A percentile compares a stretch with the other conserved stretches of the same genome.
Conservation (phyloP, 116 monocot genomes). For the Posidonia oceanica region DNA sequence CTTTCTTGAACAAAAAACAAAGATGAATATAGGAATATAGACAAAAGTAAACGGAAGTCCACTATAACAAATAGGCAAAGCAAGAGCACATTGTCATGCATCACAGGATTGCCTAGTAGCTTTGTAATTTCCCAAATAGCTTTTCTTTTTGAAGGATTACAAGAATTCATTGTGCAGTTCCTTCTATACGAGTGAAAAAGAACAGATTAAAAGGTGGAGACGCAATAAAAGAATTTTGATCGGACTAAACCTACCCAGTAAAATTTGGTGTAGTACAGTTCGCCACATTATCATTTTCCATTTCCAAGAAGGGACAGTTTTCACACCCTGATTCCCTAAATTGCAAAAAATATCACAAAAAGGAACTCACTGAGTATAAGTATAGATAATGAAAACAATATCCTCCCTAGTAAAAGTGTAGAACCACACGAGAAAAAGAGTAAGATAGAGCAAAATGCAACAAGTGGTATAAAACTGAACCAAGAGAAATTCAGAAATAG, state of each 20-base stretch:
- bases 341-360: constrained; percentile 20
- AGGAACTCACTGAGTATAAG: background rate
- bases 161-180: background rate
- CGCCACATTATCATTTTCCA: constrained; percentile 86
- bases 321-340: constrained; percentile 94
- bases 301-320: constrained; percentile 94
- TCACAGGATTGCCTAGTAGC: too few relatives aligned
- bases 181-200: background rate
- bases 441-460: too few relatives aligned
- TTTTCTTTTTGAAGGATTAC: too few relatives aligned
- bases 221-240: background rate
- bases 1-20: too few relatives aligned
- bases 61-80: too few relatives aligned
- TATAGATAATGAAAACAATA: background rate
- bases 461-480: too few relatives aligned
- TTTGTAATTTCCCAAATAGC: too few relatives aligned
- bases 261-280: constrained; percentile 96
- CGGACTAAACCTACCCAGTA: constrained; percentile 41
- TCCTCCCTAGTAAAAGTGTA: background rate
- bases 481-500: too few relatives aligned
- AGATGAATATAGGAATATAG: too few relatives aligned
- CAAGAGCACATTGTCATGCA: too few relatives aligned
- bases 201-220: background rate
- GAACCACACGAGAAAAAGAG: background rate
- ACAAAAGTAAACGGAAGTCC: too few relatives aligned